Evolutionary conservation across 352 stramenopile genomes (phyloP).

Genomic region (Phytopythium cucurbitacearum): DNA sequence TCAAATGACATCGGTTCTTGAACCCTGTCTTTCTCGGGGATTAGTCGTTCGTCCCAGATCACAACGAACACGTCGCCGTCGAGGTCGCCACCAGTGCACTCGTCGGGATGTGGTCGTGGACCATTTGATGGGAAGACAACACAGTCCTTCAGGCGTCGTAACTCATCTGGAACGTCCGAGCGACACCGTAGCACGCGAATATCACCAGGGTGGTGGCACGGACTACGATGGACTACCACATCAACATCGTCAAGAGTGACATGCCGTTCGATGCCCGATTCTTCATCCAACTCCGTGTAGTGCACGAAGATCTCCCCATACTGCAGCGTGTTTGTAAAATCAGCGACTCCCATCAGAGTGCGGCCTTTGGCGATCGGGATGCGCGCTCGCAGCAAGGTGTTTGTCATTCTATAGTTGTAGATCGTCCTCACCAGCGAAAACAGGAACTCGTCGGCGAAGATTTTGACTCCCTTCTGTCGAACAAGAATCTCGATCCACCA

Average conservation of each 20-base stretch:
- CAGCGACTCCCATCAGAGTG: conserved; percentile 74
- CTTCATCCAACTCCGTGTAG: conserved; percentile 46
- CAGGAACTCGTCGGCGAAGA: conserved; percentile 43
- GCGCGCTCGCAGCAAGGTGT: conserved; percentile 67
- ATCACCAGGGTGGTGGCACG: conserved; percentile 76
- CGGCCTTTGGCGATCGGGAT: conserved; percentile 68
- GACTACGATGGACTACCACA: conserved; percentile 69
- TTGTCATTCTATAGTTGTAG: conserved; percentile 64
- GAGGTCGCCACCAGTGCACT: conserved; percentile 78
- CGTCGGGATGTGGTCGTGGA: conserved; percentile 63
- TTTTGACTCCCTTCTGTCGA: conserved; percentile 29
- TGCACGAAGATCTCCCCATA: conserved; percentile 81
- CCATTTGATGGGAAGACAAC: conserved; percentile 77
- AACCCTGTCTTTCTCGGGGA: conserved; percentile 39
- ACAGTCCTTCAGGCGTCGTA: conserved; percentile 53
- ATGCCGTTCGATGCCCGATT: conserved; percentile 10
- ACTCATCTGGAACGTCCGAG: conserved; percentile 34
- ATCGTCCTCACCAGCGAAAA: conserved; percentile 49
- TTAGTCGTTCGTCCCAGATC: conserved; percentile 76
- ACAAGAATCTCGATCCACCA: conserved; percentile 36
- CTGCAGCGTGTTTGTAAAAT: conserved; percentile 63
- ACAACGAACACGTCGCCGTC: conserved; percentile 79
- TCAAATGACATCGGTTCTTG: conserved; percentile 47
- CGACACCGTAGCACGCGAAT: conserved; percentile 58
- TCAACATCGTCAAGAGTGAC: conserved; percentile 33